phyloP scores from a whole-genome alignment of 1,284 basidiomycete genomes.

The Boletus subluridellus region DNA sequence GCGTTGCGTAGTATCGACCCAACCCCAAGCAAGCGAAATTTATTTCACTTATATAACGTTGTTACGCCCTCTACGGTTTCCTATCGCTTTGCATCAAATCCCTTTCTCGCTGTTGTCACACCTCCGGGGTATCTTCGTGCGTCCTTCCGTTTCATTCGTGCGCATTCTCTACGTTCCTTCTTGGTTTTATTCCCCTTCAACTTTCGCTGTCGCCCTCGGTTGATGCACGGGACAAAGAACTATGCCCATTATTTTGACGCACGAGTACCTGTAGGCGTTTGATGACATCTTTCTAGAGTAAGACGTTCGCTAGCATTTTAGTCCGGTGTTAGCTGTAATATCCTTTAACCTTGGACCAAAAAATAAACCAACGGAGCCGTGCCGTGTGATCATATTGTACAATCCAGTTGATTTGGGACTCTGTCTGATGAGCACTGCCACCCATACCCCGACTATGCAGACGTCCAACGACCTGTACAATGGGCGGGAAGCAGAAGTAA shows the following conservation, averaged over 20 bases:
- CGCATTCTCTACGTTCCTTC: constrained; percentile 23
- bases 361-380: constrained; percentile 10
- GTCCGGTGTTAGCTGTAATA: constrained; percentile 31
- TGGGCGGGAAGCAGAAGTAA: constrained; percentile 31
- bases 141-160: constrained; percentile 12
- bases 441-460: constrained; percentile 17
- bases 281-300: constrained; percentile 28
- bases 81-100: constrained; percentile 27
- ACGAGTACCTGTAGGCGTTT: constrained; percentile 15
- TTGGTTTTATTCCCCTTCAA: constrained; percentile 22
- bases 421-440: constrained; percentile 22
- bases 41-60: constrained; percentile 39
- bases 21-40: constrained; percentile 31
- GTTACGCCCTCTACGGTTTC: constrained; percentile 30
- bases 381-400: not conserved
- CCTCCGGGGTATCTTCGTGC: constrained; percentile 20
- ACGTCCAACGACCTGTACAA: constrained; percentile 25
- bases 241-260: constrained; percentile 10
- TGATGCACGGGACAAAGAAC: constrained; percentile 18
- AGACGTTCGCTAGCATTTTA: constrained; percentile 25
- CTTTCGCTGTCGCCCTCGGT: constrained; percentile 7
- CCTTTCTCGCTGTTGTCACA: constrained; percentile 20
- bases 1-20: constrained; percentile 25
- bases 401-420: not conserved
- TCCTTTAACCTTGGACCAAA: constrained; percentile 17